Conservation (phyloP, 2,329 filamentous ascomycete genomes). For the Talaromyces sp. region DNA sequence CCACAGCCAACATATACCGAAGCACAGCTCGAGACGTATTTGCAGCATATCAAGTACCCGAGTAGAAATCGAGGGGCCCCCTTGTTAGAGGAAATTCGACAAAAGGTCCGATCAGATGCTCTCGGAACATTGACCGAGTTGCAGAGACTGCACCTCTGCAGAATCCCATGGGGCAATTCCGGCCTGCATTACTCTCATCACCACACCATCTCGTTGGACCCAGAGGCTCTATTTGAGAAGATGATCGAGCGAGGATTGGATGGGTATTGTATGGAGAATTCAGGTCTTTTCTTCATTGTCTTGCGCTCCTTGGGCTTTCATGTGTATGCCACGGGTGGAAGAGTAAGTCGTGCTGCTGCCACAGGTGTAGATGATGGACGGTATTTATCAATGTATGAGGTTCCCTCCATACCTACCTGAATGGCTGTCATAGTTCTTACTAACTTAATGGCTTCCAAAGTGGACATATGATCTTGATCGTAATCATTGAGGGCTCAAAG, state of each 20-base stretch:
- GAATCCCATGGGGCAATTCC: conserved; percentile 61
- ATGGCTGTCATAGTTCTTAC: background rate
- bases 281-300: conserved; percentile 55
- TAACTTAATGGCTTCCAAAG: conserved; percentile 13
- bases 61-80: conserved; percentile 17
- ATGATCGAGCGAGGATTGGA: conserved; percentile 55
- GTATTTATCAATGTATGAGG: conserved; percentile 54
- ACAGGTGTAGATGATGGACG: conserved; percentile 38
- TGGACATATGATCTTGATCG: conserved; percentile 64
- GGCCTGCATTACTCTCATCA: conserved; percentile 58
- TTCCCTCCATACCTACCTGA: background rate
- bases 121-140: conserved; percentile 36
- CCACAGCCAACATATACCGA: conserved; percentile 35
- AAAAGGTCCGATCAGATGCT: conserved; percentile 32
- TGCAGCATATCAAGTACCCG: conserved; percentile 34
- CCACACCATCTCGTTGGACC: conserved; percentile 53
- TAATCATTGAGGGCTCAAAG: conserved; percentile 55
- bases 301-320: conserved; percentile 56
- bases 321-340: conserved; percentile 60
- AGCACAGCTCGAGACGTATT: conserved; percentile 41
- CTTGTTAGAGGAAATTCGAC: conserved; percentile 29
- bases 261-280: conserved; percentile 66
- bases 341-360: conserved; percentile 43
- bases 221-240: conserved; percentile 56
- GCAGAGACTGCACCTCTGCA: conserved; percentile 49